phyloP scores from a whole-genome alignment of 2,329 filamentous ascomycete genomes.

The Epicoccum sorghinum region DNA sequence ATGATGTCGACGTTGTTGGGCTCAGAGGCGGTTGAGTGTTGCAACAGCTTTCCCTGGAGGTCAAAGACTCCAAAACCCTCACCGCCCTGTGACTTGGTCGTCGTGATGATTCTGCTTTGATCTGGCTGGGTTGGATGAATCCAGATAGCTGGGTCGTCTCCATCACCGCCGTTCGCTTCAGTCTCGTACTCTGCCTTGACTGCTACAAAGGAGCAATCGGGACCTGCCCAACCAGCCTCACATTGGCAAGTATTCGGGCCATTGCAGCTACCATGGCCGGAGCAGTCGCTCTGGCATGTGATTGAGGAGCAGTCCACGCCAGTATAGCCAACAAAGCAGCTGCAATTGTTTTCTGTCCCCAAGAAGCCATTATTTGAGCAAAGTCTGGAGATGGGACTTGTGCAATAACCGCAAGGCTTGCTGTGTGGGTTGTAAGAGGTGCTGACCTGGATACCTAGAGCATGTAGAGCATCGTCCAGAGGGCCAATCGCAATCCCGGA shows the following conservation, averaged over 20 bases:
- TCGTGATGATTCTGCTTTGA: conserved; percentile 59
- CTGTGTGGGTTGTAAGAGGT: conserved; percentile 26
- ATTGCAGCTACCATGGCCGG: conserved; percentile 32
- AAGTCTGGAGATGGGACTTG: conserved; percentile 17
- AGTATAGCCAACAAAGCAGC: conserved; percentile 35
- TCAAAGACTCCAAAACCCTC: conserved; percentile 59
- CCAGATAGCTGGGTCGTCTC: conserved; percentile 43
- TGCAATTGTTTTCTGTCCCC: conserved; percentile 15
- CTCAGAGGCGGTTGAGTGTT: conserved; percentile 53
- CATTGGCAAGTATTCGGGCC: conserved; percentile 38
- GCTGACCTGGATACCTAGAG: conserved; percentile 27
- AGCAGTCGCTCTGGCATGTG: conserved; percentile 35
- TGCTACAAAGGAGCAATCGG: conserved; percentile 37
- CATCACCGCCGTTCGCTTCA: conserved; percentile 42
- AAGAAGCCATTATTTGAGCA: conserved; percentile 34
- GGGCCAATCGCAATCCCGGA: conserved; percentile 33
- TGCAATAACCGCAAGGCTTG: conserved; percentile 25
- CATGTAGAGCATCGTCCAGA: conserved; percentile 18
- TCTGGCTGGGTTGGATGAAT: conserved; percentile 40
- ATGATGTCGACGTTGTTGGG: conserved; percentile 64
- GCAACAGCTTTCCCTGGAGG: conserved; percentile 55
- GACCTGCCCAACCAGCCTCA: conserved; percentile 31
- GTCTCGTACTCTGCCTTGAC: conserved; percentile 41
- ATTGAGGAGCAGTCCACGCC: conserved; percentile 28
- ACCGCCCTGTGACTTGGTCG: conserved; percentile 58